Evolutionary conservation across 345 rosid genomes (phyloP).

Genomic region (Nasturtium officinale): DNA sequence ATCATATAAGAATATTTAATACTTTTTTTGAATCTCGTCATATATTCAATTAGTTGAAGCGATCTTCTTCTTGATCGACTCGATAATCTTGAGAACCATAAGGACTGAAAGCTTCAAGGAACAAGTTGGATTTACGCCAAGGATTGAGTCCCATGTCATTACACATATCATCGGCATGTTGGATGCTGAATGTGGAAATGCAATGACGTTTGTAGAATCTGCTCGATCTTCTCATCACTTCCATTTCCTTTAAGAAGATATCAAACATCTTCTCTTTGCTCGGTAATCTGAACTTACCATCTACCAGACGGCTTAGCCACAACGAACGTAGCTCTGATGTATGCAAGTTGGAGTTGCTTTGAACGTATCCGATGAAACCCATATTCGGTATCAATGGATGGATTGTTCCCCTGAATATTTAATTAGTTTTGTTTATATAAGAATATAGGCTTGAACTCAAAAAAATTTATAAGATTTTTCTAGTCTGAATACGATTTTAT

Average conservation of each 20-base stretch:
- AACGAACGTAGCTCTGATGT: constrained; percentile 75
- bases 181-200: constrained; percentile 88
- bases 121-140: constrained; percentile 66
- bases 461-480: neutral
- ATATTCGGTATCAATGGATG: constrained; percentile 83
- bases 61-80: constrained; percentile 15
- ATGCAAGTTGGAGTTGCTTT: constrained; percentile 78
- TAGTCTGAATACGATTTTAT: neutral
- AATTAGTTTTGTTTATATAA: neutral
- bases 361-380: constrained; percentile 77
- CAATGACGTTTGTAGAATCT: constrained; percentile 85
- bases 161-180: constrained; percentile 79
- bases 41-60: neutral
- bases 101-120: constrained; percentile 80
- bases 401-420: constrained; percentile 66
- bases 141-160: constrained; percentile 77
- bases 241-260: constrained; percentile 56
- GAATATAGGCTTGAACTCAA: neutral
- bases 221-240: constrained; percentile 59
- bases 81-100: constrained; percentile 65
- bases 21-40: neutral
- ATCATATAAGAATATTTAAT: constrained; percentile 2
- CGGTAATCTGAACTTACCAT: constrained; percentile 67
- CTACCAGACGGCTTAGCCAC: constrained; percentile 66
- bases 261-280: constrained; percentile 67